Percentiles rank a stretch among this genome's conserved stretches.
Conservation (phyloP, 2,329 filamentous ascomycete species). For the Colletotrichum eremochloae region DNA sequence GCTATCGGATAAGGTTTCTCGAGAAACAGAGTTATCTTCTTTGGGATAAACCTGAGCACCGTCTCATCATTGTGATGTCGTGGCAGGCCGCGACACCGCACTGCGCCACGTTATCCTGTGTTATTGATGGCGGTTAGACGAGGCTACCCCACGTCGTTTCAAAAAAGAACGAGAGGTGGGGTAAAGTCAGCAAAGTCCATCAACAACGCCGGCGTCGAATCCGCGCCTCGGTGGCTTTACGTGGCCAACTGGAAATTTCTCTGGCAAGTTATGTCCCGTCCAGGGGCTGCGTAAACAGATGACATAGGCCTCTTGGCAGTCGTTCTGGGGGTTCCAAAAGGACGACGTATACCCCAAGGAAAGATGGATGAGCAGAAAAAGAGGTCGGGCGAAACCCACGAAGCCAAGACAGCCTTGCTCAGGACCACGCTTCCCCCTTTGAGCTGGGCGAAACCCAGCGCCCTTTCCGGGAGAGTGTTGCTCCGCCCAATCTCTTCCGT, state of each 20-base stretch:
- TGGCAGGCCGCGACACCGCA: not conserved
- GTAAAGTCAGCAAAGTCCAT: not conserved
- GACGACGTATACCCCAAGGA: not conserved
- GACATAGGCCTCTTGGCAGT: not conserved
- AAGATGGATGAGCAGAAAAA: not conserved
- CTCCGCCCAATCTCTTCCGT: not conserved
- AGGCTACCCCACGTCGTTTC: not conserved
- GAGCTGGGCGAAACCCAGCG: not conserved
- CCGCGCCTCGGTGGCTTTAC: not conserved
- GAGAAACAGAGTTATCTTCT: not conserved
- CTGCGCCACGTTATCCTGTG: not conserved
- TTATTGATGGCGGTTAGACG: constrained; percentile 5
- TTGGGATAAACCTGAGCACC: not conserved
- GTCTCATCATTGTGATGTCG: not conserved
- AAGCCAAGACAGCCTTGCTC: not conserved
- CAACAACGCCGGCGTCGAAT: not conserved
- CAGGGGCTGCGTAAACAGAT: not conserved
- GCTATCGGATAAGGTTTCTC: not conserved
- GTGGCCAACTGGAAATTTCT: too few species aligned
- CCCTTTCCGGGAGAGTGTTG: not conserved
- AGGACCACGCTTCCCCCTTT: not conserved
- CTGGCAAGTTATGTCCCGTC: too few species aligned
- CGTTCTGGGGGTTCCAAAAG: not conserved
- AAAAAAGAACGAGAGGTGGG: not conserved
- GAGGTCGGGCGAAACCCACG: not conserved